phyloP scores from a whole-genome alignment of 352 stramenopile genomes.

The Peronospora destructor region DNA sequence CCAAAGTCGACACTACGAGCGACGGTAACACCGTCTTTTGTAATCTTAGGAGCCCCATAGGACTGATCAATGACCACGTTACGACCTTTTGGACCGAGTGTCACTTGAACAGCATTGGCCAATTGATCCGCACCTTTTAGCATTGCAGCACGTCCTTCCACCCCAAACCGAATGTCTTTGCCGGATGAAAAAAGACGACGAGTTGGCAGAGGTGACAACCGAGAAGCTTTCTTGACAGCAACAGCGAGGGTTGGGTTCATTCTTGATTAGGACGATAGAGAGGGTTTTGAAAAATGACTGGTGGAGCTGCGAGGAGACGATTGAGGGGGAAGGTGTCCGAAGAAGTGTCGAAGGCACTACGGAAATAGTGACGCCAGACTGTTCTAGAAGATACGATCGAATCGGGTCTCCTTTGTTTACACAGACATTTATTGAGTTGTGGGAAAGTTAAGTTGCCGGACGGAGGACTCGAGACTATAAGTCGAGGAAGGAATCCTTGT shows the following conservation, averaged over 20 bases:
- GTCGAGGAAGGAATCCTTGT: no score
- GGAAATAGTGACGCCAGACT: conserved; percentile 20
- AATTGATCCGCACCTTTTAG: conserved; percentile 97
- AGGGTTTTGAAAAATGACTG: no score
- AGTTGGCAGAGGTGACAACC: conserved; percentile 13
- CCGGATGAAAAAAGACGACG: conserved; percentile 81
- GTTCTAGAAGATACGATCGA: conserved; percentile 20
- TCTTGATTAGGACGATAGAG: background rate
- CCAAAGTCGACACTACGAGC: conserved; percentile 74
- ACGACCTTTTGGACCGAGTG: conserved; percentile 98
- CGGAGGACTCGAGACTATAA: no score
- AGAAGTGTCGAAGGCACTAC: conserved; percentile 16
- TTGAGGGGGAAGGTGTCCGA: conserved; percentile 7
- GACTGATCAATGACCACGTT: conserved; percentile 99
- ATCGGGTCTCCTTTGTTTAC: conserved; percentile 6
- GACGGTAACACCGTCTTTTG: conserved; percentile 74
- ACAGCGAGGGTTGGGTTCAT: conserved; percentile 73
- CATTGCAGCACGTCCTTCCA: conserved; percentile 96
- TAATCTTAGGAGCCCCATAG: conserved; percentile 73
- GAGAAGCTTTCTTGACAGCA: conserved; percentile 57
- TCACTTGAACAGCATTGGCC: conserved; percentile 98
- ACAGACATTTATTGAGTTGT: no score
- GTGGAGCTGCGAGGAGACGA: conserved; percentile 11
- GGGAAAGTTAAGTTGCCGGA: no score
- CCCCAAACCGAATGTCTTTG: conserved; percentile 99